phyloP scores from a whole-genome alignment of 345 rosid species.

The Boechera stricta region DNA sequence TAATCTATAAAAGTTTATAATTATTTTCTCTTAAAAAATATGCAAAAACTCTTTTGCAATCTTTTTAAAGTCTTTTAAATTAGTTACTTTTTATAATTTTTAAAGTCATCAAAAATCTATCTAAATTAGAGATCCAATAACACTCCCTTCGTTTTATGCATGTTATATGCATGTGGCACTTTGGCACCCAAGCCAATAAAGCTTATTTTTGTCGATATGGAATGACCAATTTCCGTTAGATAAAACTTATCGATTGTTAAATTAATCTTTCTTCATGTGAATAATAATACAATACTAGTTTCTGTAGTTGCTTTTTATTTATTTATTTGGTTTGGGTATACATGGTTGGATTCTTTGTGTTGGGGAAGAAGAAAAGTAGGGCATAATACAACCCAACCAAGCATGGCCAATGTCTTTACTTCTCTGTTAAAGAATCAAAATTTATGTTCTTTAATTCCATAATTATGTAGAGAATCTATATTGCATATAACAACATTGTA shows the following conservation, averaged over 20 bases:
- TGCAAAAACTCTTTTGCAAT: too few relatives aligned
- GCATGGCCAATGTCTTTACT: constrained; percentile 39
- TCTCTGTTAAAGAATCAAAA: constrained; percentile 35
- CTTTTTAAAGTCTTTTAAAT: too few relatives aligned
- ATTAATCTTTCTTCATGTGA: background rate
- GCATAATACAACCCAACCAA: constrained; percentile 58
- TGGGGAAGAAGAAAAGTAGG: constrained; percentile 60
- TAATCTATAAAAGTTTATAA: too few relatives aligned
- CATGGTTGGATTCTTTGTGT: constrained; percentile 58
- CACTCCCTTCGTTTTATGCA: too few relatives aligned
- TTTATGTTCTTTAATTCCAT: background rate
- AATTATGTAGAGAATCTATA: background rate
- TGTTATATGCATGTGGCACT: constrained; percentile 41
- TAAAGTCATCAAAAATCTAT: too few relatives aligned
- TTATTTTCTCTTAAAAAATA: too few relatives aligned
- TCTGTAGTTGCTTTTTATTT: background rate
- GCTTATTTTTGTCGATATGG: constrained; percentile 55
- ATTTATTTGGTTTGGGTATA: constrained; percentile 25
- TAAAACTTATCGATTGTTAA: background rate
- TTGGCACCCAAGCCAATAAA: constrained; percentile 41
- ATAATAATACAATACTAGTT: background rate
- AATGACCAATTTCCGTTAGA: constrained; percentile 17
- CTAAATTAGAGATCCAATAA: too few relatives aligned
- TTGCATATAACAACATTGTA: background rate
- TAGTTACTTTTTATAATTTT: too few relatives aligned